These are phyloP conservation scores for Cryptococcus sp. DNA, from an alignment of 1,284 basidiomycete genomes.

Conservation along the genomic window DNA sequence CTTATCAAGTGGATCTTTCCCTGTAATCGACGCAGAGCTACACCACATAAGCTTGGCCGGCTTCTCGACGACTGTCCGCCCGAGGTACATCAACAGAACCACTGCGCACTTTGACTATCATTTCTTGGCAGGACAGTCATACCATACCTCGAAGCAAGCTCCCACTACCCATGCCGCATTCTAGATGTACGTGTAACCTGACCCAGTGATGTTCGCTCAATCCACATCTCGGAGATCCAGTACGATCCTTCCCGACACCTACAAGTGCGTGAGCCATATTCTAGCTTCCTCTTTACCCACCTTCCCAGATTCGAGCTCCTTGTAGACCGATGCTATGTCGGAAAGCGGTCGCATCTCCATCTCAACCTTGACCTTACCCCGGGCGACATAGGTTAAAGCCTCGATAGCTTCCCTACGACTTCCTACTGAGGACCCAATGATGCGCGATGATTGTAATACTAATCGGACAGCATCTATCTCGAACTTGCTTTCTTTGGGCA, in stretches of 20 bases:
- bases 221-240: background rate
- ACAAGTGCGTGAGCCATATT: background rate
- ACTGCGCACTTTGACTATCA: no score
- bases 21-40: no score
- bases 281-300: background rate
- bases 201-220: no score
- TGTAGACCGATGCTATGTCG: background rate
- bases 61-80: no score
- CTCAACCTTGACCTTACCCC: constrained; percentile 3
- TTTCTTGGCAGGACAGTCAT: no score
- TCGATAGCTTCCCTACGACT: background rate
- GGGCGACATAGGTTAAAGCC: background rate
- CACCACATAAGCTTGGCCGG: no score
- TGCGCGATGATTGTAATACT: background rate
- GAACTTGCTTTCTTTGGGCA: background rate
- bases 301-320: background rate
- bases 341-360: background rate
- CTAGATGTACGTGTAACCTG: no score
- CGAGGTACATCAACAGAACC: no score
- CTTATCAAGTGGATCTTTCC: no score
- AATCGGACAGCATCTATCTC: background rate
- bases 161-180: no score
- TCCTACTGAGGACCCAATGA: background rate
- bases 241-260: background rate
- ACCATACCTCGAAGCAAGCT: no score